These are phyloP conservation scores for Fragaria ananassa DNA, from an alignment of 306 rosid species.

Conservation along the genomic window DNA sequence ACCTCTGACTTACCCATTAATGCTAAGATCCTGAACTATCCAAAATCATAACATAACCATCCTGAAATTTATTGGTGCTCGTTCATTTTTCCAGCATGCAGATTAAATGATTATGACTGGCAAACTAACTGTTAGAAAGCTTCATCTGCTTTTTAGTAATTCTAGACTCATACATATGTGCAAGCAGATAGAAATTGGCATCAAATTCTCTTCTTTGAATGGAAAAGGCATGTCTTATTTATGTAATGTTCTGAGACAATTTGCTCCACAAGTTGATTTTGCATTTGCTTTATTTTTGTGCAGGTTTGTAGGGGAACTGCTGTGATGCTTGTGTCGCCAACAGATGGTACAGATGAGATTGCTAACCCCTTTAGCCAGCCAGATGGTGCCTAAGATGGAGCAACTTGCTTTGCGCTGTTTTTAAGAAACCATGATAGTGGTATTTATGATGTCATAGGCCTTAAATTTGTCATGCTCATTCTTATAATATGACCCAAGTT, in stretches of 20 bases:
- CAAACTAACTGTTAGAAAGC: not conserved
- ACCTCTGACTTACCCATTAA: not conserved
- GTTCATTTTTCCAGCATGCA: not conserved
- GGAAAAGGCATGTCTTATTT: not conserved
- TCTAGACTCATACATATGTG: not conserved
- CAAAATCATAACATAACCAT: not conserved
- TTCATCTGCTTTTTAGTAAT: not conserved
- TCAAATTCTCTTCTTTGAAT: not conserved
- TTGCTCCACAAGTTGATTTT: not conserved
- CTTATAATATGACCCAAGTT: not conserved
- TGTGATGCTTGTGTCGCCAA: slow-evolving; percentile 97
- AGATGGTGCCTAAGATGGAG: slow-evolving; percentile 55
- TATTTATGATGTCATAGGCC: not conserved
- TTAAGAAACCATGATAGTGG: not conserved
- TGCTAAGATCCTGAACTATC: not conserved
- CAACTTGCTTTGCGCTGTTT: not conserved
- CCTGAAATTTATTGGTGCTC: not conserved
- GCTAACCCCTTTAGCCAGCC: slow-evolving; percentile 93
- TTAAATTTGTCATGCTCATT: not conserved
- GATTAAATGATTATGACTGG: not conserved
- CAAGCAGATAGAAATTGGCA: not conserved
- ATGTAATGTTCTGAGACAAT: not conserved
- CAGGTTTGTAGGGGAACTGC: slow-evolving; percentile 99
- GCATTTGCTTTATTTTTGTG: slow-evolving; percentile 9
- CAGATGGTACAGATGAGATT: slow-evolving; percentile 97